These are phyloP conservation scores for Cenchrus americanus DNA, from an alignment of 176 grass and related monocot genomes.

Conservation along the genomic window DNA sequence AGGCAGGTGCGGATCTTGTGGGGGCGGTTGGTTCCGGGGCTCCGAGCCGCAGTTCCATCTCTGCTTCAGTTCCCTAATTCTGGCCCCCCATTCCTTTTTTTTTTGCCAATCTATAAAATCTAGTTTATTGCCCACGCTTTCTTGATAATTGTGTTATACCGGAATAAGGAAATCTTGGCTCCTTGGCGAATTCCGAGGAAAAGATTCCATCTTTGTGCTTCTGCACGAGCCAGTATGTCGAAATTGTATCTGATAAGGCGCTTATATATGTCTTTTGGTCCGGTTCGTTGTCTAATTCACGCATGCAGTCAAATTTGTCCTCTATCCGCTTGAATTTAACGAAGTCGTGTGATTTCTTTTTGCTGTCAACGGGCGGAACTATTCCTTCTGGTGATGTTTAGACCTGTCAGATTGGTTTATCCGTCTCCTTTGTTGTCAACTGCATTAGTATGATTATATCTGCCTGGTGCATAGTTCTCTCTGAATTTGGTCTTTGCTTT, in stretches of 20 bases:
- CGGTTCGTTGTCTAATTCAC: not conserved
- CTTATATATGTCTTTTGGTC: not conserved
- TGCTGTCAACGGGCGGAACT: not conserved
- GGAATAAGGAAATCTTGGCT: not conserved
- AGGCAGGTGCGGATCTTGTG: slow-evolving; percentile 22
- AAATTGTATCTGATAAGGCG: not conserved
- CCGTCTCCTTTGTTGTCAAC: not conserved
- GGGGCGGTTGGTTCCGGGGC: not conserved
- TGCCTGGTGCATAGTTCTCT: not conserved
- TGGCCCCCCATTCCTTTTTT: not conserved
- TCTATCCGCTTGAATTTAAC: not conserved
- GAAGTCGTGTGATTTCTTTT: not conserved
- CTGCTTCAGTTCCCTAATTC: not conserved
- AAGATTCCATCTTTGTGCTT: slow-evolving; percentile 9
- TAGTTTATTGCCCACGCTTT: not conserved
- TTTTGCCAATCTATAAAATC: not conserved
- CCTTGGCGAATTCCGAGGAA: not conserved
- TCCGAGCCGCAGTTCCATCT: not conserved
- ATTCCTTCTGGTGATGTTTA: not conserved
- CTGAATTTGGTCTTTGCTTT: not conserved
- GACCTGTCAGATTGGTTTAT: not conserved
- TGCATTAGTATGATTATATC: not conserved
- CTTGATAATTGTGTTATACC: not conserved
- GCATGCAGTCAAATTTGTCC: not conserved
- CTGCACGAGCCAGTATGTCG: not conserved